Conservation (phyloP, 1,284 basidiomycete genomes). For the Puccinia hordei region DNA sequence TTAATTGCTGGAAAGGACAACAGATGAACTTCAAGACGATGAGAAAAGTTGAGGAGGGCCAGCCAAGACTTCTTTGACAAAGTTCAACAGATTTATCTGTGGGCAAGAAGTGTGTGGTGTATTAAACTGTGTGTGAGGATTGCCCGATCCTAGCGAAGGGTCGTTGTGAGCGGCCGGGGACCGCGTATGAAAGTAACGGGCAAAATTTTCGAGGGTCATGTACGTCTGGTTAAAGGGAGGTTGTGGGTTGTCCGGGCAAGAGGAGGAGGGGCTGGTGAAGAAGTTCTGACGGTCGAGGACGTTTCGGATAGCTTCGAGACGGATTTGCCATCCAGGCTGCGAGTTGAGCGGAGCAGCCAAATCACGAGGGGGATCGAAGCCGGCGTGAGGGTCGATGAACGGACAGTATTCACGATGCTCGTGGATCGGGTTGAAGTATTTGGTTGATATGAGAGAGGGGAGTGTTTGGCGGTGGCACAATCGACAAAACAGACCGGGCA, state of each 20-base stretch:
- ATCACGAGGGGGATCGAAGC: conserved; percentile 6
- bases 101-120: background rate
- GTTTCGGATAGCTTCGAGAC: conserved; percentile 7
- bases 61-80: conserved; percentile 15
- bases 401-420: conserved; percentile 49
- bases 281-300: conserved; percentile 19
- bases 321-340: background rate
- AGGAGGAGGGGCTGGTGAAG: background rate
- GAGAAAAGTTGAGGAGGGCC: background rate
- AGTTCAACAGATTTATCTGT: conserved; percentile 13
- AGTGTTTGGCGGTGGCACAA: conserved; percentile 34
- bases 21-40: background rate
- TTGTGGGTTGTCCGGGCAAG: background rate
- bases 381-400: conserved; percentile 17
- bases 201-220: conserved; percentile 18
- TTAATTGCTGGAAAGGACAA: background rate
- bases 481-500: conserved; percentile 21
- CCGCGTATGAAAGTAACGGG: background rate
- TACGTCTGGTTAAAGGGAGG: background rate
- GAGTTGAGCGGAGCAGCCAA: background rate
- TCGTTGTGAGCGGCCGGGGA: background rate
- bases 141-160: background rate
- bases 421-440: conserved; percentile 15
- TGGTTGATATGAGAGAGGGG: background rate
- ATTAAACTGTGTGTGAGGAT: background rate